Evolutionary conservation across 345 rosid genomes (phyloP).

Genomic region (Durio zibethinus): DNA sequence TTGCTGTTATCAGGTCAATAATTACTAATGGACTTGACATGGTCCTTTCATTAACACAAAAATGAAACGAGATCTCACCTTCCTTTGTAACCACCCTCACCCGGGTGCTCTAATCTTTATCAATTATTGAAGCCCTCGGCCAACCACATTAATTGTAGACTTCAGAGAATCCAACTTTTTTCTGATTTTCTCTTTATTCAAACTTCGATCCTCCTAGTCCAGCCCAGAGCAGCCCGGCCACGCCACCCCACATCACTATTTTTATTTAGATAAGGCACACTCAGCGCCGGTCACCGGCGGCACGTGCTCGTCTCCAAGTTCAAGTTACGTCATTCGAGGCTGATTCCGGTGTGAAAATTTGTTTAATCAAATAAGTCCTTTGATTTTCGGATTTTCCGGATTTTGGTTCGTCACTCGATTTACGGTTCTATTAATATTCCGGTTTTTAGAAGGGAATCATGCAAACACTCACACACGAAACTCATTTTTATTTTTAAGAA

Average conservation of each 20-base stretch:
- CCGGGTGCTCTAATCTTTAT: neutral
- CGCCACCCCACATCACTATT: neutral
- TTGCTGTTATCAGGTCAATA: neutral
- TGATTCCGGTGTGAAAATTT: constrained; percentile 17
- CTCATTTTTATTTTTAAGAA: neutral
- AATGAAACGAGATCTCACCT: neutral
- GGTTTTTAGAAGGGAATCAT: neutral
- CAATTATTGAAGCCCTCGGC: neutral
- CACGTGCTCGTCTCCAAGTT: constrained; percentile 16
- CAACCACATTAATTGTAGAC: neutral
- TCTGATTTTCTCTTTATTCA: neutral
- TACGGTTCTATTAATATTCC: constrained; percentile 20
- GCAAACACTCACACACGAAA: neutral
- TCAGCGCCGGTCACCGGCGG: constrained; percentile 12
- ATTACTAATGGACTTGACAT: neutral
- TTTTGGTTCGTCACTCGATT: constrained; percentile 4
- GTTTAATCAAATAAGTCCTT: constrained; percentile 11
- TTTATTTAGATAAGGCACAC: neutral
- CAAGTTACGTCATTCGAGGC: neutral
- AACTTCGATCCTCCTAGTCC: neutral
- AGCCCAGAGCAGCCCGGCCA: no score
- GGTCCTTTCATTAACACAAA: neutral
- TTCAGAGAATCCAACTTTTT: neutral
- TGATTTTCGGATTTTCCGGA: constrained; percentile 25
- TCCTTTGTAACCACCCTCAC: neutral